Evolutionary conservation across 768 basidiomycete species (phyloP).

Genomic region (Rhizopogon salebrosus): DNA sequence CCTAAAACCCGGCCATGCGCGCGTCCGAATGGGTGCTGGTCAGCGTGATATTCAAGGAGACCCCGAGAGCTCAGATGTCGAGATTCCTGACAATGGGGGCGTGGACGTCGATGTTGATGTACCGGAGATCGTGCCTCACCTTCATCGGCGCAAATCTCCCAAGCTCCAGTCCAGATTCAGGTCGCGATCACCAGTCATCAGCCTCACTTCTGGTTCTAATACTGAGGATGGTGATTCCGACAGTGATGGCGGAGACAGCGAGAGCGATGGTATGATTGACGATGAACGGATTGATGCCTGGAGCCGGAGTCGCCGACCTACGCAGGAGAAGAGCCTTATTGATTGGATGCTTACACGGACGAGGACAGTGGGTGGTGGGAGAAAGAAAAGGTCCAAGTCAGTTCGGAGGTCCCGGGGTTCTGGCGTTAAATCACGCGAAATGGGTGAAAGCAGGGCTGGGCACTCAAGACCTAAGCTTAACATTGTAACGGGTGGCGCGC

Average conservation of each 20-base stretch:
- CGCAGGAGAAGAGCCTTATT: conserved; percentile 46
- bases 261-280: conserved; percentile 26
- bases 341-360: conserved; percentile 64
- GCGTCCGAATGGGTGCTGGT: conserved; percentile 30
- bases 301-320: conserved; percentile 18
- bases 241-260: conserved; percentile 26
- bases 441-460: conserved; percentile 1
- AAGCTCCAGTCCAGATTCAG: neutral
- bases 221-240: conserved; percentile 10
- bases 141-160: conserved; percentile 1
- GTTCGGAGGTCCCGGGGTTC: conserved; percentile 9
- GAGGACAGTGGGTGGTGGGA: conserved; percentile 10
- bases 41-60: conserved; percentile 50
- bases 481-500: conserved; percentile 34
- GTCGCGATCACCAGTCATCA: neutral
- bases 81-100: conserved; percentile 4
- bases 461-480: conserved; percentile 24
- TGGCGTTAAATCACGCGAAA: conserved; percentile 7
- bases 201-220: conserved; percentile 6
- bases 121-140: conserved; percentile 8
- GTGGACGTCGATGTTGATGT: conserved; percentile 4
- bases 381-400: conserved; percentile 11
- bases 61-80: conserved; percentile 52
- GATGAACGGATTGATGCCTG: conserved; percentile 26
- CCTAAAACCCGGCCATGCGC: conserved; percentile 48